Conservation (phyloP, 345 rosid species). For the Salix koriyanagi region DNA sequence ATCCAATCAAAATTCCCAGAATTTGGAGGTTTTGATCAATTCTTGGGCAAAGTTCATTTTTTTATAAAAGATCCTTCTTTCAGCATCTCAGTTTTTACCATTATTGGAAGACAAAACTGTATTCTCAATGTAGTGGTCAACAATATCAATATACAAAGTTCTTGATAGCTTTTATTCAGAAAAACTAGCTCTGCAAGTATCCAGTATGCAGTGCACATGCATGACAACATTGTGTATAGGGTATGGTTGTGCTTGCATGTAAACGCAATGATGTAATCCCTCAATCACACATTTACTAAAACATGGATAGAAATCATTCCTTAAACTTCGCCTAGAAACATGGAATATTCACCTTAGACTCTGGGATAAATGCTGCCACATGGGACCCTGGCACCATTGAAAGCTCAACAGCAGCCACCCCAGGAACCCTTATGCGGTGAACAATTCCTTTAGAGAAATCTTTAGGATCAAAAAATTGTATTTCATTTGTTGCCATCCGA, state of each 20-base stretch:
- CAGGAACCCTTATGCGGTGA: conserved; percentile 64
- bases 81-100: neutral
- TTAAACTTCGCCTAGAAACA: neutral
- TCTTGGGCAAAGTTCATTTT: neutral
- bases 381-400: conserved; percentile 77
- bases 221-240: neutral
- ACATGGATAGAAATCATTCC: neutral
- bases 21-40: neutral
- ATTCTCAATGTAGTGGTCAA: too few relatives aligned
- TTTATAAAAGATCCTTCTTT: neutral
- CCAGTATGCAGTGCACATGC: neutral
- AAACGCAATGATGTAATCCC: neutral
- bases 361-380: conserved; percentile 86
- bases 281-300: neutral
- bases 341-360: conserved; percentile 62
- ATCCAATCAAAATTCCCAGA: neutral
- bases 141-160: neutral
- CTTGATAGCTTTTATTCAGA: neutral
- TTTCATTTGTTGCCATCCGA: conserved; percentile 81
- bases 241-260: neutral
- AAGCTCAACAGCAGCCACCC: conserved; percentile 75
- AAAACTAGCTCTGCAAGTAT: neutral
- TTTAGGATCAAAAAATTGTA: conserved; percentile 75
- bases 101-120: neutral
- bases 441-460: conserved; percentile 78